phyloP scores from a whole-genome alignment of 2,329 filamentous ascomycete genomes.

The Aspergillus quadrilineatus region DNA sequence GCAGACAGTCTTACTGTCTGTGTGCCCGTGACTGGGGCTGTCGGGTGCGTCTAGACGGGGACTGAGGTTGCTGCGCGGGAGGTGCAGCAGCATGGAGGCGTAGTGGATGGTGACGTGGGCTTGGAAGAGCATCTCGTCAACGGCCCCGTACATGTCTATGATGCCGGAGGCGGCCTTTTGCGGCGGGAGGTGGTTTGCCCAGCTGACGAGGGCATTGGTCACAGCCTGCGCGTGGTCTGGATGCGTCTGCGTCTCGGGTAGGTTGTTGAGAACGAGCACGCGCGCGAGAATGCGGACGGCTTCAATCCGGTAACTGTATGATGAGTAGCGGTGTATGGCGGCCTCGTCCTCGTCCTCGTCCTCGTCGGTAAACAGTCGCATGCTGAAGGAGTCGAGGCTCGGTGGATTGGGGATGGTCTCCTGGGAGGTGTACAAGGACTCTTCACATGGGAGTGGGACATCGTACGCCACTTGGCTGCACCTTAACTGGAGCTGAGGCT shows the following conservation, averaged over 20 bases:
- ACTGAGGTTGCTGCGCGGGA: constrained; percentile 69
- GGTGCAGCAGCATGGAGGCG: constrained; percentile 68
- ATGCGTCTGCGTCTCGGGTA: constrained; percentile 34
- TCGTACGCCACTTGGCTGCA: constrained; percentile 68
- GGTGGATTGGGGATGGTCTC: constrained; percentile 60
- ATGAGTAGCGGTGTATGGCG: constrained; percentile 59
- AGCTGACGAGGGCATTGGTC: constrained; percentile 62
- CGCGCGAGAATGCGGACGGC: constrained; percentile 73
- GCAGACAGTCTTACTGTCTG: background rate
- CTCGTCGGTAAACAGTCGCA: constrained; percentile 63
- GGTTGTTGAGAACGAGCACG: constrained; percentile 55
- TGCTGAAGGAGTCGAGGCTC: constrained; percentile 57
- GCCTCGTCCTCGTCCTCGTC: constrained; percentile 34
- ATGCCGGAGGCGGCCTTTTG: constrained; percentile 61
- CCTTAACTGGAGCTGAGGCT: constrained; percentile 47
- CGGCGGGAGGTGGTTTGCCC: constrained; percentile 72
- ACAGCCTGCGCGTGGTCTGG: constrained; percentile 60
- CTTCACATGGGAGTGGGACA: constrained; percentile 75
- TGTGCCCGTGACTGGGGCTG: background rate
- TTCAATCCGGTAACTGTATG: constrained; percentile 79
- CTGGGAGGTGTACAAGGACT: constrained; percentile 53
- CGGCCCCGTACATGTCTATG: constrained; percentile 64
- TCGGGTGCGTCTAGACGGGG: constrained; percentile 19
- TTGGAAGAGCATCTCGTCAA: constrained; percentile 63
- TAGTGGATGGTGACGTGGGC: constrained; percentile 41